Evolutionary conservation across 768 basidiomycete genomes (phyloP).

Genomic region (Floccularia luteovirens): DNA sequence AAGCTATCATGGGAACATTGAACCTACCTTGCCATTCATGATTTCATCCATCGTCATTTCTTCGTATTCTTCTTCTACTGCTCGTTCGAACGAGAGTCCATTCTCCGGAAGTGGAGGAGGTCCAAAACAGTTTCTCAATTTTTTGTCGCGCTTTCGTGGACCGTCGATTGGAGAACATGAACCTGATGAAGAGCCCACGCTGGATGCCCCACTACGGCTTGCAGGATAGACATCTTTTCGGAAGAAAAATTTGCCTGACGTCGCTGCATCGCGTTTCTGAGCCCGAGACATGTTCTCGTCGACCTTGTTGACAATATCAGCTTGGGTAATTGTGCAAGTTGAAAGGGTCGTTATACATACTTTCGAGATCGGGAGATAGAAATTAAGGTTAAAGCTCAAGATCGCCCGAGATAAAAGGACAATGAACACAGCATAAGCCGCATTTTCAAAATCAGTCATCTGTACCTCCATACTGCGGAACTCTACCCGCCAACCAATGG

Average conservation of each 20-base stretch:
- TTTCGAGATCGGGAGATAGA: constrained; percentile 97
- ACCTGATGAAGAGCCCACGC: constrained; percentile 38
- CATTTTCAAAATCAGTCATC: constrained; percentile 98
- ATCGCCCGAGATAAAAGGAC: constrained; percentile 94
- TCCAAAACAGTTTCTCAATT: constrained; percentile 67
- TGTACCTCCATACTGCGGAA: constrained; percentile 99
- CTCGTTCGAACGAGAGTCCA: constrained; percentile 26
- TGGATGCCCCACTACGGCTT: constrained; percentile 33
- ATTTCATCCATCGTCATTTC: constrained; percentile 92
- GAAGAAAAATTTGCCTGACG: constrained; percentile 80
- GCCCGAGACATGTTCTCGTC: constrained; percentile 95
- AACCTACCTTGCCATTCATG: constrained; percentile 80
- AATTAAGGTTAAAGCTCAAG: constrained; percentile 83
- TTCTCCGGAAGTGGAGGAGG: constrained; percentile 44
- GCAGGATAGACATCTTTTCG: constrained; percentile 75
- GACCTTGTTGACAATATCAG: constrained; percentile 61
- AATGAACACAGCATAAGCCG: constrained; percentile 91
- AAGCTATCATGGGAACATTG: constrained; percentile 1
- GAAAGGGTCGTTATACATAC: constrained; percentile 27
- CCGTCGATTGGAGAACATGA: constrained; percentile 28
- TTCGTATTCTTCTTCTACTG: constrained; percentile 78
- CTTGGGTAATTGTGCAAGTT: background rate
- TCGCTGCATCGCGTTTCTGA: constrained; percentile 74
- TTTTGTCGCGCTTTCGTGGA: constrained; percentile 48
- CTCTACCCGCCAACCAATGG: constrained; percentile 97